Conservation (phyloP, 2,329 filamentous ascomycete genomes). For the Cladophialophora yegresii region DNA sequence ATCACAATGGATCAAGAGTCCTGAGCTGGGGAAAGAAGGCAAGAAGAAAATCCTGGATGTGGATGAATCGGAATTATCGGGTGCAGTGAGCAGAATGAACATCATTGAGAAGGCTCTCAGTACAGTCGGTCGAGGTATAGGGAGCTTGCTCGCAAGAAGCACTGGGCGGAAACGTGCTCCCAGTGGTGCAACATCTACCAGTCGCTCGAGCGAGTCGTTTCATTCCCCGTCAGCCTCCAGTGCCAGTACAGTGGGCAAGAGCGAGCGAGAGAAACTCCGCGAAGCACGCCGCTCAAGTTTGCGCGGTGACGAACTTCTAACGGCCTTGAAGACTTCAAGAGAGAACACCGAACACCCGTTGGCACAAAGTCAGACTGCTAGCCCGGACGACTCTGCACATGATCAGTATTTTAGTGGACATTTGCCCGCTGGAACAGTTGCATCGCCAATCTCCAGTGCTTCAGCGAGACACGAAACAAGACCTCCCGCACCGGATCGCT, state of each 20-base stretch:
- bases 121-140: slow-evolving; percentile 57
- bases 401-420: slow-evolving; percentile 44
- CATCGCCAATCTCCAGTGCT: slow-evolving; percentile 32
- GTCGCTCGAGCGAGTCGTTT: slow-evolving; percentile 57
- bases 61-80: slow-evolving; percentile 83
- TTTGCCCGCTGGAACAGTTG: slow-evolving; percentile 17
- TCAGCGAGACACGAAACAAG: slow-evolving; percentile 38
- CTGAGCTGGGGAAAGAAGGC: slow-evolving; percentile 76
- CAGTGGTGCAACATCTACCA: slow-evolving; percentile 57
- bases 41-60: slow-evolving; percentile 81
- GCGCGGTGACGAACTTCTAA: slow-evolving; percentile 60
- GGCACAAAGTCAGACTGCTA: slow-evolving; percentile 71
- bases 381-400: slow-evolving; percentile 56
- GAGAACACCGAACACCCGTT: slow-evolving; percentile 68
- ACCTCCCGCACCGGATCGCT: slow-evolving; percentile 45
- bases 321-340: slow-evolving; percentile 53
- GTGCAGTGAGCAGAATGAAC: slow-evolving; percentile 84
- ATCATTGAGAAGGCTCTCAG: slow-evolving; percentile 74
- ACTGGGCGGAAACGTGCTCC: slow-evolving; percentile 52
- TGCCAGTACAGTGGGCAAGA: slow-evolving; percentile 58
- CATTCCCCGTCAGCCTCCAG: slow-evolving; percentile 59
- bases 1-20: slow-evolving; percentile 85
- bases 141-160: slow-evolving; percentile 61
- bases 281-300: slow-evolving; percentile 56
- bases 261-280: slow-evolving; percentile 45